Evolutionary conservation across 1,284 basidiomycete genomes (phyloP), one percentile per base, ranked within the genome.

Genomic region (Ustilago xerochloae): DNA sequence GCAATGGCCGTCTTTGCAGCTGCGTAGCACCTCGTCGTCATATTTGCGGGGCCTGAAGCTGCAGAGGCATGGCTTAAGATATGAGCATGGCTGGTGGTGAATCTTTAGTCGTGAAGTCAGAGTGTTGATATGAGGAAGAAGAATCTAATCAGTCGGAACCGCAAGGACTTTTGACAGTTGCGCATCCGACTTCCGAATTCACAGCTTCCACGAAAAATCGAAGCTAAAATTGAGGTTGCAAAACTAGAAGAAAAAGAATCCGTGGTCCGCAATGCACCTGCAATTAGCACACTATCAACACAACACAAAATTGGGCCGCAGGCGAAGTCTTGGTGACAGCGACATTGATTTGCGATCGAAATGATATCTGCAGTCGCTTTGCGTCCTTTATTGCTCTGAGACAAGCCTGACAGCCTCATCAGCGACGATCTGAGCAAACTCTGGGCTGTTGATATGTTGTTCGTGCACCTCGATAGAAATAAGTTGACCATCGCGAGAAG

Each of bases 381-480:
- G 32, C 1, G 10, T 4, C 9, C 22, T 13, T 38, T 13, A 12
- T 26, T 36, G 12, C 16, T 36, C 8, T 13, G 20, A 41, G 13
- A 53, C 13, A 13, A 66, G 54, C 20, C 36, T 7, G 3, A 48
- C 29, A n/a, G 54, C 32, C 18, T 43, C 35, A 9, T 62, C 46
- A 12, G 58, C 63, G 13, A 62, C 63, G 7, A 49, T 30, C 20
- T 51, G 22, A 0, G 68, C 70, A 45, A 73, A 73, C 10, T 61
- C 64, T 10, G 43, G 15, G 26, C 61, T 67, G 54, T 73, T 73
- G 64, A 73, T 68, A 28, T 68, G 70, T 35, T 49, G 35, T 3
- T 63, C 60, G 10, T 36, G 15, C 13, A 24, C 38, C 28, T 54
- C 30, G 18, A 67, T 26, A 5, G 35, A 24, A 46, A 62, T 52